phyloP scores from a whole-genome alignment of 768 basidiomycete species.

The Austroboletus festivus region DNA sequence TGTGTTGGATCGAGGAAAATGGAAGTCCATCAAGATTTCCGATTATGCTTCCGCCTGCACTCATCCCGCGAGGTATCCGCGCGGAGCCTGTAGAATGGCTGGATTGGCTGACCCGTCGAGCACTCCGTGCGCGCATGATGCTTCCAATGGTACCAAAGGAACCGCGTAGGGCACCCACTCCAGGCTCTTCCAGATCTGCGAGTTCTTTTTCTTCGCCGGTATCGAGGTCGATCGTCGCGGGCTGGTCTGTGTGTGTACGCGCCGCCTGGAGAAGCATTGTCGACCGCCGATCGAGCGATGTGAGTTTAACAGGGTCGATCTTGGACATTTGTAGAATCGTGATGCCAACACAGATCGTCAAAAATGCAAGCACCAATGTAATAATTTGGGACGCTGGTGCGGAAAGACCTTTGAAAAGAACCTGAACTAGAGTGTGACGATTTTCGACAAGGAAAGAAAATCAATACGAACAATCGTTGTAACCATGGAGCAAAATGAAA shows the following conservation, averaged over 20 bases:
- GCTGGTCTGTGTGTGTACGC: slow-evolving; percentile 59
- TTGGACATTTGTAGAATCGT: slow-evolving; percentile 94
- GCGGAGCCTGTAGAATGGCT: slow-evolving; percentile 32
- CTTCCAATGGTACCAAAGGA: slow-evolving; percentile 90
- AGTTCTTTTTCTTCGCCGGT: slow-evolving; percentile 56
- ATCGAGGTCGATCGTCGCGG: slow-evolving; percentile 28
- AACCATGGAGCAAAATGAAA: slow-evolving; percentile 82
- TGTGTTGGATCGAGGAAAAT: slow-evolving; percentile 23
- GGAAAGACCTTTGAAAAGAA: slow-evolving; percentile 87
- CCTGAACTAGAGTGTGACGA: slow-evolving; percentile 38
- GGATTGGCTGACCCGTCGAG: slow-evolving; percentile 49
- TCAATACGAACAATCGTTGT: slow-evolving; percentile 67
- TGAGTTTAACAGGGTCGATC: slow-evolving; percentile 80
- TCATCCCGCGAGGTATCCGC: slow-evolving; percentile 21
- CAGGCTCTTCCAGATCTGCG: slow-evolving; percentile 78
- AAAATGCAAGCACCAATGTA: slow-evolving; percentile 88
- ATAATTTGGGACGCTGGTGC: slow-evolving; percentile 77
- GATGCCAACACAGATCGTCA: slow-evolving; percentile 89
- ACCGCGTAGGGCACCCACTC: slow-evolving; percentile 88
- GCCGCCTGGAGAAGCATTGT: slow-evolving; percentile 91
- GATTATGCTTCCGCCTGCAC: slow-evolving; percentile 28
- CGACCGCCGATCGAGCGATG: slow-evolving; percentile 81
- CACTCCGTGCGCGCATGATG: slow-evolving; percentile 72
- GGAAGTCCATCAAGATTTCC: slow-evolving; percentile 24
- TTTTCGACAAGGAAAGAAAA: background rate